Evolutionary conservation across 1,284 basidiomycete genomes (phyloP).

Genomic region (Porogramme epimiltina): DNA sequence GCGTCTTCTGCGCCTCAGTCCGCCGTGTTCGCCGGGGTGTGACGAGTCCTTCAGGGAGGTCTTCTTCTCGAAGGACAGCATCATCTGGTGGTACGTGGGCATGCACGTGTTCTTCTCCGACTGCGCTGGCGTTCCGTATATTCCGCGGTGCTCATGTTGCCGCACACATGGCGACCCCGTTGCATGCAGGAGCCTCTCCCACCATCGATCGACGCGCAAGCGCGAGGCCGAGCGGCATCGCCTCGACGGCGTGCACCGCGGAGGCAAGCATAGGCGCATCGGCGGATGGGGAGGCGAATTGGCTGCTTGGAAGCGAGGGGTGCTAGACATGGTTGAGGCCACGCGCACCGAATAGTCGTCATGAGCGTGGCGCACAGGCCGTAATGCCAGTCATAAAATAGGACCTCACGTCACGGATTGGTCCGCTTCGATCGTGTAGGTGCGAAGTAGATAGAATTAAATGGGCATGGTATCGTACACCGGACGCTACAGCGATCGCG

Average conservation of each 20-base stretch:
- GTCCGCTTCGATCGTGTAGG: not conserved
- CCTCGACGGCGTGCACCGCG: conserved; percentile 23
- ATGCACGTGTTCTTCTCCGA: not conserved
- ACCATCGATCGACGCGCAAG: conserved; percentile 39
- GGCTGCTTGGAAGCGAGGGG: conserved; percentile 25
- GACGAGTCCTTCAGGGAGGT: conserved; percentile 42
- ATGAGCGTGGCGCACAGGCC: too few relatives aligned
- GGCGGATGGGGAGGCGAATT: conserved; percentile 34
- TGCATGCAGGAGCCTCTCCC: conserved; percentile 37
- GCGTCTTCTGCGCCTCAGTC: conserved; percentile 43
- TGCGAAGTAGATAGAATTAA: not conserved
- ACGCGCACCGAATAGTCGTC: too few relatives aligned
- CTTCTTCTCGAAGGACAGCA: conserved; percentile 54
- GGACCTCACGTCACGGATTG: too few relatives aligned
- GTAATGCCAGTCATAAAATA: too few relatives aligned
- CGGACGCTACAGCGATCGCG: not conserved
- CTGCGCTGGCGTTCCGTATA: not conserved
- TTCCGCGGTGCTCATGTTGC: not conserved
- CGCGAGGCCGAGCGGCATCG: conserved; percentile 15
- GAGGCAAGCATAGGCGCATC: conserved; percentile 29
- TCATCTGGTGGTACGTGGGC: conserved; percentile 51
- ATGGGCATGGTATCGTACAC: not conserved
- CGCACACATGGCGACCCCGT: not conserved
- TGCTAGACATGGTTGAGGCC: conserved; percentile 18
- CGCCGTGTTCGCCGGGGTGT: conserved; percentile 56